Evolutionary conservation across 1,139 yeast genomes (phyloP).

Genomic region (Pneumocystis sp.): DNA sequence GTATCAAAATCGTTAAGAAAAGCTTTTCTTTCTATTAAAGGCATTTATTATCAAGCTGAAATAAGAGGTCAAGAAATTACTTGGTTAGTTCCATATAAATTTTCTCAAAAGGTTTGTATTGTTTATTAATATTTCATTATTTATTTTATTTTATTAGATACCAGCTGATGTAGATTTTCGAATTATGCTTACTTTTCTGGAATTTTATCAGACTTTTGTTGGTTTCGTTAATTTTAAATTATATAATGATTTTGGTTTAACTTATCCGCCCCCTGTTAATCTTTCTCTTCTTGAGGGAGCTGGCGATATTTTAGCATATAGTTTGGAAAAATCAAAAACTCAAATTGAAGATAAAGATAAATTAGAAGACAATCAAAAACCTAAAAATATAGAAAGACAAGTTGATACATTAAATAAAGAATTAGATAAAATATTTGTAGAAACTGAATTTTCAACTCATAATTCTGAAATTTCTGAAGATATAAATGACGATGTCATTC

Average conservation of each 20-base stretch:
- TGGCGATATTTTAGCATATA: slow-evolving; percentile 78
- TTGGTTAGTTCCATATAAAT: slow-evolving; percentile 95
- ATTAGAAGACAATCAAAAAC: not conserved
- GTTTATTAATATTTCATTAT: not conserved
- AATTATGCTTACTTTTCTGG: slow-evolving; percentile 92
- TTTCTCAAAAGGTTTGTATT: slow-evolving; percentile 62
- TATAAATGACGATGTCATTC: not conserved
- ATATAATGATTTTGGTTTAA: slow-evolving; percentile 68
- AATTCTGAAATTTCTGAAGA: not conserved
- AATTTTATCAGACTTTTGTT: slow-evolving; percentile 80
- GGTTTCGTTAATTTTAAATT: slow-evolving; percentile 77
- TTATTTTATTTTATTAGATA: not conserved
- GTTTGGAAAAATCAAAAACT: slow-evolving; percentile 34
- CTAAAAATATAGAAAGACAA: not conserved
- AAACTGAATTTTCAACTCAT: not conserved
- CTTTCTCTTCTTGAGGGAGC: slow-evolving; percentile 57
- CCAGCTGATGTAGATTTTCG: slow-evolving; percentile 92
- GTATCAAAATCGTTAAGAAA: slow-evolving; percentile 68
- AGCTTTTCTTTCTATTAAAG: slow-evolving; percentile 91
- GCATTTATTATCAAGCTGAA: slow-evolving; percentile 86
- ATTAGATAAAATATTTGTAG: not conserved
- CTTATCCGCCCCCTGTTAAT: slow-evolving; percentile 84
- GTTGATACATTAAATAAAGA: not conserved
- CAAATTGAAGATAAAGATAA: not conserved
- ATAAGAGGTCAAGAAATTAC: slow-evolving; percentile 83